Evolutionary conservation across 1,284 basidiomycete species (phyloP).

Genomic region (Nidula niveotomentosa): DNA sequence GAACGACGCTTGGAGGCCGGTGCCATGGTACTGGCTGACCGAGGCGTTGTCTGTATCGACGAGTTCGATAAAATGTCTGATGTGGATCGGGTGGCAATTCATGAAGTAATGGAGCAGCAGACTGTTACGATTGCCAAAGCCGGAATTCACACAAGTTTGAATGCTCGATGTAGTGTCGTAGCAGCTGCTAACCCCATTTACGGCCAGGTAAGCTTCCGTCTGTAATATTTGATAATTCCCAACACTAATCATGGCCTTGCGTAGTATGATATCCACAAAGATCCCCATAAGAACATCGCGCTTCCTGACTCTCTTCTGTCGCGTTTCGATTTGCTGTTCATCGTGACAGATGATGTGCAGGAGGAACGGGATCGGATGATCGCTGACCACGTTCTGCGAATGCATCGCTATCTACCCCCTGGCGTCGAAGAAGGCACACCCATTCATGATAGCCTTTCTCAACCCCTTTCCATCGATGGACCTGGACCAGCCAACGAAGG

Average conservation of each 20-base stretch:
- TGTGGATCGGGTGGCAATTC: conserved; percentile 98
- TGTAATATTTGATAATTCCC: neutral
- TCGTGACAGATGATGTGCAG: conserved; percentile 99
- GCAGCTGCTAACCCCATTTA: conserved; percentile 99
- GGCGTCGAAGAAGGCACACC: conserved; percentile 96
- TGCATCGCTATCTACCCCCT: conserved; percentile 96
- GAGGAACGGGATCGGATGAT: conserved; percentile 93
- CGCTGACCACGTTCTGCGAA: conserved; percentile 96
- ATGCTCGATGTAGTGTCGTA: conserved; percentile 96
- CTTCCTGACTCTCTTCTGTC: conserved; percentile 98
- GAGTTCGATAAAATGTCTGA: conserved; percentile 99
- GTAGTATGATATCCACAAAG: conserved; percentile 99
- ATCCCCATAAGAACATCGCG: conserved; percentile 98
- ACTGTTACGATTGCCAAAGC: conserved; percentile 99
- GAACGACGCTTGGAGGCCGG: conserved; percentile 97
- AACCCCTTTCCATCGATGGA: conserved; percentile 84
- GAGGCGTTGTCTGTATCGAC: conserved; percentile 99
- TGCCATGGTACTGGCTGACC: conserved; percentile 99
- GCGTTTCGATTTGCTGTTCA: conserved; percentile 98
- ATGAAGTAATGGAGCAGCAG: conserved; percentile 99
- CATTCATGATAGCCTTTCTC: conserved; percentile 84
- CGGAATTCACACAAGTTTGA: conserved; percentile 97
- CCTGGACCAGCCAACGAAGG: conserved; percentile 56
- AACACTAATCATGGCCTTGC: conserved; percentile 6
- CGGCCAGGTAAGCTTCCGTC: conserved; percentile 70